A percentile compares a stretch with the other conserved stretches of the same genome.
phyloP scores from a whole-genome alignment of 169 alveolate genomes.

The Eimeria brunetti region DNA sequence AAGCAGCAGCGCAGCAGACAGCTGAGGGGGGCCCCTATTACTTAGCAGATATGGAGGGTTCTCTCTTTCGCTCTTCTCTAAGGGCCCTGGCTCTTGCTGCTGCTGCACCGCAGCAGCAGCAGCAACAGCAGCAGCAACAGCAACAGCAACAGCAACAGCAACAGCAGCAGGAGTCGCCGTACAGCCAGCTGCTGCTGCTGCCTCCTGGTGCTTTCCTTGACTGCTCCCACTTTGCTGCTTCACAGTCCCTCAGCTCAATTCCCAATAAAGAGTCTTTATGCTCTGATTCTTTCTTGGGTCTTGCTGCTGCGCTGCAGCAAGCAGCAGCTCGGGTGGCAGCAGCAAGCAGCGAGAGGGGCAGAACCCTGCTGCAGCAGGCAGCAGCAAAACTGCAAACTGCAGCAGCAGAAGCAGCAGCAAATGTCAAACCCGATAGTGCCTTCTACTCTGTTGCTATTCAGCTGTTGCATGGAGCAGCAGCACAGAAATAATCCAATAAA shows the following conservation, averaged over 20 bases:
- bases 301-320: neutral
- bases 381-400: neutral
- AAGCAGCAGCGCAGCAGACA: neutral
- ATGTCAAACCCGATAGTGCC: neutral
- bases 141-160: too few species aligned
- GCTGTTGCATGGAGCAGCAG: neutral
- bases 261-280: neutral
- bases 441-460: neutral
- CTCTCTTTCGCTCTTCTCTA: neutral
- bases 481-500: neutral
- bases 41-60: neutral
- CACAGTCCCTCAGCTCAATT: neutral
- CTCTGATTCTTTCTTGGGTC: constrained; percentile 3
- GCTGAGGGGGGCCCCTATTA: neutral
- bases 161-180: neutral
- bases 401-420: neutral
- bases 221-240: constrained; percentile 5
- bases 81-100: neutral
- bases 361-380: neutral
- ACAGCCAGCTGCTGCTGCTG: neutral
- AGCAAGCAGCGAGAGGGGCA: neutral
- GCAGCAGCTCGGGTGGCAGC: constrained; percentile 14
- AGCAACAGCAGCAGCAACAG: too few species aligned
- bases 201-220: neutral
- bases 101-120: neutral